A percentile compares a stretch with the other conserved stretches of the same genome.
Conservation (phyloP, 352 stramenopile species). For the Phytophthora tubulina region DNA sequence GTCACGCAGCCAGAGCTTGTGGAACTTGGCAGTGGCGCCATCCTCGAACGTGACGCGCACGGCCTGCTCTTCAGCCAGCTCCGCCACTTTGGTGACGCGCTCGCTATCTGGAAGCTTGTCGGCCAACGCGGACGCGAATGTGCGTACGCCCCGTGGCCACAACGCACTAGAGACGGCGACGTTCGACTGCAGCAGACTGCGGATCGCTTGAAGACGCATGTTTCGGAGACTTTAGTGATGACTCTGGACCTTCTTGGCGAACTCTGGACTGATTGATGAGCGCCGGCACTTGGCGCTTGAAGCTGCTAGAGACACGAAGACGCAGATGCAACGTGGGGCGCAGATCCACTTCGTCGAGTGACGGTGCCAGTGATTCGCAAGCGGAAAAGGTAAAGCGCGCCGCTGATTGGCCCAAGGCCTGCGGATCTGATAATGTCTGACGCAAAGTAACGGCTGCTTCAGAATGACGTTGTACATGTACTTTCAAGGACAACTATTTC, state of each 20-base stretch:
- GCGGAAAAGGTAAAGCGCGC: background rate
- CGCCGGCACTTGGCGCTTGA: constrained; percentile 25
- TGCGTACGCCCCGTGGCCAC: constrained; percentile 4
- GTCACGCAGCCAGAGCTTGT: constrained; percentile 89
- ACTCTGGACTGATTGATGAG: constrained; percentile 31
- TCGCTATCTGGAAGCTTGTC: constrained; percentile 33
- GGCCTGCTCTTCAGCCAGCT: constrained; percentile 59
- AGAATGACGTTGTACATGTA: too few relatives aligned
- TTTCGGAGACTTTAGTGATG: background rate
- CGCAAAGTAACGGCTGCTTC: constrained; percentile 1
- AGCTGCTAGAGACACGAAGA: constrained; percentile 41
- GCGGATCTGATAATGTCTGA: constrained; percentile 21
- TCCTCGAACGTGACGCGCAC: constrained; percentile 81
- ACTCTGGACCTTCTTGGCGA: constrained; percentile 23
- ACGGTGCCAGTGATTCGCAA: constrained; percentile 29
- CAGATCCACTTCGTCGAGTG: constrained; percentile 1
- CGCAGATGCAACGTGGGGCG: constrained; percentile 24
- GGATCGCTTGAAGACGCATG: constrained; percentile 40
- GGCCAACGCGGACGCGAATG: constrained; percentile 29
- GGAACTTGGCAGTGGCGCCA: constrained; percentile 80
- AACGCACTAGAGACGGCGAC: constrained; percentile 1
- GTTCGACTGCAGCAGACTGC: constrained; percentile 17
- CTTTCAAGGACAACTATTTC: too few relatives aligned
- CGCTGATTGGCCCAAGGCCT: constrained; percentile 29
- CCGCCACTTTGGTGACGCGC: constrained; percentile 54